Base-by-base conservation (phyloP, 495 filamentous ascomycete genomes). In the Penicillium coffeae region DNA sequence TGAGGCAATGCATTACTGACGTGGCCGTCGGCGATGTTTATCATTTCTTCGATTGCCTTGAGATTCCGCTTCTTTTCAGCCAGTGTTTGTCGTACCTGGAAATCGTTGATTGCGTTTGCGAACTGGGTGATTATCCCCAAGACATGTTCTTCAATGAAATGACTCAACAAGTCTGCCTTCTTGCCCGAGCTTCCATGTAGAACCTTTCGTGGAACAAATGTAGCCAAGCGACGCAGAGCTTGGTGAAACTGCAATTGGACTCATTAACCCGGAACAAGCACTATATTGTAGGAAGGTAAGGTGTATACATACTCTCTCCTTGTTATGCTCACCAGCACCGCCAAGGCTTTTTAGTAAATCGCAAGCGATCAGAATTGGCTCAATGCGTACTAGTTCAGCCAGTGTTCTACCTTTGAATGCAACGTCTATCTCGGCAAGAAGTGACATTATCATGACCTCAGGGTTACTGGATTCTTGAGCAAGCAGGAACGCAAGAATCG, bases 121-220 rank as follows among this genome's bases (percentile, higher is more conserved):
- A 97, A 82, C 38, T 86, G 81, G 14, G 85, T 79, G 62, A 95
- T 90, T 47, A 97, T 79, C n/a, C 89, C 92, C 16, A 97, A 80
- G 19, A 92, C 83, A 68, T 96, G 85, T 13, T 77, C 76, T 45
- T 95, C 86, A 37, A 97, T 81, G 64, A 94, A 97, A n/a, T 71
- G 62, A 3, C 80, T 84, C 14, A 94, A 66, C n/a, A 78, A 65
- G 35, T 81, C 72, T 14, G 72, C 58, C 37, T 70, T 75, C 54
- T 82, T 87, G 8, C 68, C 61, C 12, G 62, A 60, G 44, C 58
- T 68, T 59, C 79, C 54, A 66, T 79, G 68, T 46, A 71, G 38
- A 33, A 65, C 62, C 67, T 81, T 83, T 38, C 73, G 64, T 33
- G 82, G 72, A 13, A 83, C 77, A 38, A 92, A 74, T 2, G 61